Conservation (phyloP, 306 rosid species). For the Cicer pinnatifidum region DNA sequence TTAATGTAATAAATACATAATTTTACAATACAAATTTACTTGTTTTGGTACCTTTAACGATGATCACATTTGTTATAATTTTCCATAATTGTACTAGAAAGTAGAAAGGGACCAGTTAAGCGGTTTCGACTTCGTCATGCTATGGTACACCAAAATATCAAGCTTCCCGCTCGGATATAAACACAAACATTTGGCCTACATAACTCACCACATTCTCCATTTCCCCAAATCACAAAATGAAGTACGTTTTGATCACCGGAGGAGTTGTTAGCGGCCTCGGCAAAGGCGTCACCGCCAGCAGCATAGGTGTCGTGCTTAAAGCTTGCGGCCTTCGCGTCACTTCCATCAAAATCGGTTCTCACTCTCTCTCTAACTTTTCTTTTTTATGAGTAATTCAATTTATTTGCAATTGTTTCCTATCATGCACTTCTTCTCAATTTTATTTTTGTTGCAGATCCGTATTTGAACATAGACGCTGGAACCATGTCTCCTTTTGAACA, state of each 20-base stretch:
- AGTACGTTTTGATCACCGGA: slow-evolving; percentile 86
- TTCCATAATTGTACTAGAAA: neutral
- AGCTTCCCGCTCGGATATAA: slow-evolving; percentile 59
- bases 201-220: neutral
- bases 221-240: slow-evolving; percentile 52
- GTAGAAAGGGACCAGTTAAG: neutral
- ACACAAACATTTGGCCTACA: slow-evolving; percentile 51
- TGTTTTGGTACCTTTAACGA: no score
- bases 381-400: neutral
- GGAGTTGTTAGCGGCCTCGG: slow-evolving; percentile 99
- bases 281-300: slow-evolving; percentile 99
- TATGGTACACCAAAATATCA: neutral
- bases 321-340: slow-evolving; percentile 98
- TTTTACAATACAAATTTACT: no score
- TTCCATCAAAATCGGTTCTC: slow-evolving; percentile 90
- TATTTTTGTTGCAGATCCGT: slow-evolving; percentile 69
- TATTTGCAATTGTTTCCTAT: neutral
- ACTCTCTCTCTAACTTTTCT: neutral
- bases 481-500: slow-evolving; percentile 99
- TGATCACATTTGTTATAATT: no score
- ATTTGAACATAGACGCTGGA: slow-evolving; percentile 98
- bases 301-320: slow-evolving; percentile 93
- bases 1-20: no score
- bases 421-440: neutral
- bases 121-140: neutral